Conservation (phyloP, 2,329 filamentous ascomycete genomes). For the Trichoderma aggressivum region DNA sequence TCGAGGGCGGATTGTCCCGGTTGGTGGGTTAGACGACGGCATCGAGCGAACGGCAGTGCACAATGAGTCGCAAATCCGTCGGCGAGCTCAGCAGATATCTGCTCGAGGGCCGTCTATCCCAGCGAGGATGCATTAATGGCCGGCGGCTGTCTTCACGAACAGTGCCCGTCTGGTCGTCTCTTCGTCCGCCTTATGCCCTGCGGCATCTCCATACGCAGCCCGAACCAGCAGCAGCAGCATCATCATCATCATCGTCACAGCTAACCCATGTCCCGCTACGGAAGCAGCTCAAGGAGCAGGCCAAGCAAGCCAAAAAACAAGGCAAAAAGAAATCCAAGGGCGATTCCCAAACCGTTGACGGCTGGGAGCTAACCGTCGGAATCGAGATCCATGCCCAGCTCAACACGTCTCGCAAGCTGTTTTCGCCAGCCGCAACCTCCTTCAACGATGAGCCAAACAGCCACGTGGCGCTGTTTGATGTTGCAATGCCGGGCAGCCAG, state of each 20-base stretch:
- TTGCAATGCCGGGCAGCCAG: conserved; percentile 84
- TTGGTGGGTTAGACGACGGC: conserved; percentile 2
- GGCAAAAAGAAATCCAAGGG: conserved; percentile 47
- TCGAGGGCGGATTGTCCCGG: background rate
- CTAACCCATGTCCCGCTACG: conserved; percentile 51
- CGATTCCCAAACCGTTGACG: conserved; percentile 51
- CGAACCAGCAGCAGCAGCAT: conserved; percentile 4
- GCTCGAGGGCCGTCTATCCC: conserved; percentile 43
- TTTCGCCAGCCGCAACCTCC: conserved; percentile 68
- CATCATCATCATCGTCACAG: conserved; percentile 13
- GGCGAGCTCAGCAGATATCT: conserved; percentile 48
- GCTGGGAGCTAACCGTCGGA: conserved; percentile 92
- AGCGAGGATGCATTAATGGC: conserved; percentile 39
- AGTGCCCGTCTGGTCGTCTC: conserved; percentile 18
- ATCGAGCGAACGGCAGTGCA: background rate
- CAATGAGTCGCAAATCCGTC: conserved; percentile 45
- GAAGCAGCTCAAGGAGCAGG: conserved; percentile 70
- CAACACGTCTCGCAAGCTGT: conserved; percentile 84
- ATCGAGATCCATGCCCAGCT: conserved; percentile 97
- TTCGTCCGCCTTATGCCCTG: conserved; percentile 19
- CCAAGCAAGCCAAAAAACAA: conserved; percentile 66
- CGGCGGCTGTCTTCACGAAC: conserved; percentile 22
- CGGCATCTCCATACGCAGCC: conserved; percentile 34
- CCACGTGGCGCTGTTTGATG: conserved; percentile 85
- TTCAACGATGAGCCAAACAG: conserved; percentile 71